Conservation (phyloP, 495 filamentous ascomycete species). For the Aspergillus mulundensis region DNA sequence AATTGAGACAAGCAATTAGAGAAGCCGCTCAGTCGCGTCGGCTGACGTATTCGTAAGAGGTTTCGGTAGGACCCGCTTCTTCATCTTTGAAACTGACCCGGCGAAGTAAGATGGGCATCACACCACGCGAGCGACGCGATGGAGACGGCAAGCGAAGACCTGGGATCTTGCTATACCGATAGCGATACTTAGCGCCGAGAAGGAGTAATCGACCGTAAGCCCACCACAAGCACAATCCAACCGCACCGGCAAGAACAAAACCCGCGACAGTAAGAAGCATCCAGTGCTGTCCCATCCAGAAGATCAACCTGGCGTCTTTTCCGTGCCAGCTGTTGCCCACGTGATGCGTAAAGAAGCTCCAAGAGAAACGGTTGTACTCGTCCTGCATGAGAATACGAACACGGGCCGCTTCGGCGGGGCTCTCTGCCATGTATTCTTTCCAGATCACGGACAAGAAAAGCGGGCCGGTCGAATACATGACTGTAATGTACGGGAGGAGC, state of each 20-base stretch:
- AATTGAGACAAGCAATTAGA: slow-evolving; percentile 10
- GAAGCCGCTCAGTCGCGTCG: slow-evolving; percentile 32
- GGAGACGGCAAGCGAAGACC: slow-evolving; percentile 33
- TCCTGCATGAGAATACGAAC: slow-evolving; percentile 57
- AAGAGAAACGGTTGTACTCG: slow-evolving; percentile 65
- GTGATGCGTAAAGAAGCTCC: slow-evolving; percentile 77
- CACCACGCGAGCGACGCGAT: slow-evolving; percentile 29
- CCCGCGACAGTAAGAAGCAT: slow-evolving; percentile 63
- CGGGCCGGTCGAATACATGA: slow-evolving; percentile 85
- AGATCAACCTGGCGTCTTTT: slow-evolving; percentile 69
- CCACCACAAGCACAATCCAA: slow-evolving; percentile 57
- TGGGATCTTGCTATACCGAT: slow-evolving; percentile 35
- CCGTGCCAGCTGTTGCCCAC: slow-evolving; percentile 74
- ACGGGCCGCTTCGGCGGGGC: slow-evolving; percentile 36
- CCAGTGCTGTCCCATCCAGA: slow-evolving; percentile 79
- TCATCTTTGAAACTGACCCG: slow-evolving; percentile 46
- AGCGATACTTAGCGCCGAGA: slow-evolving; percentile 43
- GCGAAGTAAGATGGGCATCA: slow-evolving; percentile 38
- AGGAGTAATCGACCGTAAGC: slow-evolving; percentile 46
- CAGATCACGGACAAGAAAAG: slow-evolving; percentile 81
- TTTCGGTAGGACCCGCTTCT: slow-evolving; percentile 34
- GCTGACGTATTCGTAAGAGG: slow-evolving; percentile 38
- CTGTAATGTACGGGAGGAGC: slow-evolving; percentile 79
- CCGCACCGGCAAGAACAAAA: slow-evolving; percentile 54
- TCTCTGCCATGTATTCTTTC: slow-evolving; percentile 64